Base-by-base conservation (phyloP, 2,329 filamentous ascomycete species). In the Rutstroemia sp. region DNA sequence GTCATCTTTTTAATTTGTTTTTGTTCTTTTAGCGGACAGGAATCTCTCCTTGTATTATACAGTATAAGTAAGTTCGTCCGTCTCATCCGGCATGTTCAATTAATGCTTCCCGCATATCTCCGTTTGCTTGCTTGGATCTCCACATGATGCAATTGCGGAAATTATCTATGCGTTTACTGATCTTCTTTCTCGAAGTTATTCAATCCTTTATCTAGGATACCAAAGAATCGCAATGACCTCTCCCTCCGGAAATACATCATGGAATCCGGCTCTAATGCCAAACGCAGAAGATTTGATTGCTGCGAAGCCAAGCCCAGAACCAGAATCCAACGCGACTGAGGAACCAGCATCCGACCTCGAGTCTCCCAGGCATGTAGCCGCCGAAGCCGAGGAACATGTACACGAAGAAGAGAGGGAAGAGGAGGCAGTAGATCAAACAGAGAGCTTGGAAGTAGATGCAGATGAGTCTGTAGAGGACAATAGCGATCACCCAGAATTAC, bases 211-310 rank as follows among this genome's bases (percentile, higher is more conserved):
- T 47, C 45, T 54, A 51, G 44, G 38, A 55, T 50, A 55, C 57
- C 44, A 53, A 37, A 45, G 9, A 46, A 51, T 60, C 57, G 59
- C 62, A 58, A 78, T 79, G 76, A 62, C 73, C 56, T 73, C 73
- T 54, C 71, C 74, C 67, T 70, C 71, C 59, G 68, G 72, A 46
- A 71, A 67, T 63, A 70, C 73, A 60, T 72, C 75, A 57, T 79
- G 77, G 77, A 72, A 80, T 70, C 77, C 77, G 56, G 77, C 78
- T 48, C 70, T 75, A 65, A 77, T 76, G 76, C 77, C 78, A 58
- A 72, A 79, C 64, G 67, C 70, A 42, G 62, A 65, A 48, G 62
- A 65, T 34, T 41, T 58, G 58, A 57, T 61, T 46, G 54, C 57
- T 41, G 30, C 58, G 44, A 55, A 63, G 27, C 19, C 59, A 10